Percentiles rank a stretch among this genome's conserved stretches.
Conservation (phyloP, 139 green algal genomes). For the Coccomyxa sp. region DNA sequence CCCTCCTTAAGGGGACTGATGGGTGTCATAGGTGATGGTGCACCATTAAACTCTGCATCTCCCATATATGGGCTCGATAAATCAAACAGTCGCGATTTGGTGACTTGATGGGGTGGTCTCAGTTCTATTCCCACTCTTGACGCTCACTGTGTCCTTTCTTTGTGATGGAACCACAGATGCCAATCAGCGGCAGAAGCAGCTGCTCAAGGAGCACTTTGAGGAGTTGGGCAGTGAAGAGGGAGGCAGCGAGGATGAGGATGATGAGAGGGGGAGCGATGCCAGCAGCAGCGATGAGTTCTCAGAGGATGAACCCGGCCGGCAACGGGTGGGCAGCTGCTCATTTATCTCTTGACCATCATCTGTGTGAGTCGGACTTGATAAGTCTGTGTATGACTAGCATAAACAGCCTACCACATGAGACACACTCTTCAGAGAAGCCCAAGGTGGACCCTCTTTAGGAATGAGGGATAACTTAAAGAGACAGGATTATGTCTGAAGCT, state of each 20-base stretch:
- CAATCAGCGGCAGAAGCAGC: constrained; percentile 15
- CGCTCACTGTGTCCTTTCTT: too few species aligned
- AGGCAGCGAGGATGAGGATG: constrained; percentile 4
- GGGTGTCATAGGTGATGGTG: neutral
- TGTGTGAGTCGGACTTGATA: neutral
- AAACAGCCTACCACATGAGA: neutral
- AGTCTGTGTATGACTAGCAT: neutral
- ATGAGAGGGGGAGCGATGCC: neutral
- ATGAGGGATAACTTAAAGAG: neutral
- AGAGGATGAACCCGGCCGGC: constrained; percentile 1
- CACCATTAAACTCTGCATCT: neutral
- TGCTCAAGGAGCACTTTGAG: constrained; percentile 68
- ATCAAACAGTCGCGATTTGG: neutral
- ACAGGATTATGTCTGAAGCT: neutral
- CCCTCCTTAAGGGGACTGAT: neutral
- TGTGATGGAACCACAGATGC: neutral
- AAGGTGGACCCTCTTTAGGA: neutral
- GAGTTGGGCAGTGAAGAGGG: constrained; percentile 16
- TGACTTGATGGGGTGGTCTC: too few species aligned
- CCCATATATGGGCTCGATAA: too few species aligned
- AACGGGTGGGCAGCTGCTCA: neutral
- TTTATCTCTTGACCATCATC: neutral
- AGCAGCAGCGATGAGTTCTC: constrained; percentile 13
- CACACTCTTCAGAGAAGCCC: neutral
- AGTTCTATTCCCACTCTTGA: too few species aligned